These are phyloP conservation scores for Laguncularia racemosa DNA, from an alignment of 345 rosid species.

Conservation along the genomic window DNA sequence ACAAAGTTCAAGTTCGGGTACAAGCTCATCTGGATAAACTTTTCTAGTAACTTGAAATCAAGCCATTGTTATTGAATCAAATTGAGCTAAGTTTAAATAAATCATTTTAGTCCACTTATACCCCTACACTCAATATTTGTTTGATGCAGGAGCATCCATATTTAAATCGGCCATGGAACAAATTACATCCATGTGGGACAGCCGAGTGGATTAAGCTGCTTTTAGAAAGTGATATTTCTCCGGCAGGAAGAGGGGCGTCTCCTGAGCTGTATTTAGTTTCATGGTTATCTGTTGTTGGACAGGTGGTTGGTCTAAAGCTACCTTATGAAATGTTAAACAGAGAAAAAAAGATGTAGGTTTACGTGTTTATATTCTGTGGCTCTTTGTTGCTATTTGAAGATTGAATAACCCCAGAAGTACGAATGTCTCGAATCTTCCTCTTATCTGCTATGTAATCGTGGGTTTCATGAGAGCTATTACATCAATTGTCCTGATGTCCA, in stretches of 20 bases:
- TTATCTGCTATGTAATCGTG: too few relatives aligned
- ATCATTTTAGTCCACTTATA: not conserved
- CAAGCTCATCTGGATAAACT: too few relatives aligned
- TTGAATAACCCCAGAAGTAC: too few relatives aligned
- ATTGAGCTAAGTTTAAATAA: too few relatives aligned
- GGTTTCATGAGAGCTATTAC: too few relatives aligned
- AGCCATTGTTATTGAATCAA: too few relatives aligned
- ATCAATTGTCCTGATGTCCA: too few relatives aligned
- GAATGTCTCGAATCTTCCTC: too few relatives aligned
- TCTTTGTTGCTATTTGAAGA: too few relatives aligned
- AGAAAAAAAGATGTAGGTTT: not conserved
- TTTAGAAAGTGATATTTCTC: constrained; percentile 26
- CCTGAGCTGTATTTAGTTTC: constrained; percentile 51
- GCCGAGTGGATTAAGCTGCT: constrained; percentile 78
- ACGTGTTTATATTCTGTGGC: too few relatives aligned
- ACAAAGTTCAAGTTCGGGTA: too few relatives aligned
- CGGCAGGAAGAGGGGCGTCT: constrained; percentile 13
- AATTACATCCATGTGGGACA: constrained; percentile 92
- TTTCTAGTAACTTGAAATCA: too few relatives aligned
- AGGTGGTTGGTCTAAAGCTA: constrained; percentile 54
- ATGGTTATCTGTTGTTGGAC: constrained; percentile 89
- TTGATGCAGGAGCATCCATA: constrained; percentile 75
- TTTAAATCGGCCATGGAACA: constrained; percentile 81
- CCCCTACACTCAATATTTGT: not conserved
- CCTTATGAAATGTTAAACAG: constrained; percentile 38